Evolutionary conservation across 106 monocot genomes (phyloP).

Genomic region (Alisma plantagoaquatica): DNA sequence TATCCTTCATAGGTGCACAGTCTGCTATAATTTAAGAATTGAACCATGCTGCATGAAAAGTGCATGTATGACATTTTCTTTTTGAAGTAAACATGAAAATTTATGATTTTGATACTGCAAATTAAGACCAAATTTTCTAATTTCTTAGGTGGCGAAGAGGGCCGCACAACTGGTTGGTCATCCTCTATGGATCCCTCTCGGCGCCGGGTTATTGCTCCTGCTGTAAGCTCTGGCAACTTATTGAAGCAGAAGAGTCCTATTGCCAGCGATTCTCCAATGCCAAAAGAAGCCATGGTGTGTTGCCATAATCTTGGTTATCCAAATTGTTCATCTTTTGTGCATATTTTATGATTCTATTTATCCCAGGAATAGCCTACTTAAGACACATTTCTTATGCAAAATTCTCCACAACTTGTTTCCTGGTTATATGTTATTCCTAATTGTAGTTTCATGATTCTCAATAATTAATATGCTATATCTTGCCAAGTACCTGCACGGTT

Average conservation of each 20-base stretch:
- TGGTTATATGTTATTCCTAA: constrained; percentile 1
- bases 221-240: constrained; percentile 10
- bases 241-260: constrained; percentile 17
- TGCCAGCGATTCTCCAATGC: constrained; percentile 1
- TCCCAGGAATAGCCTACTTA: not conserved
- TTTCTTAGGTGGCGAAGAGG: constrained; percentile 27
- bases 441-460: too few species aligned
- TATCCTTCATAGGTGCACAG: too few species aligned
- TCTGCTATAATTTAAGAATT: too few species aligned
- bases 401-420: not conserved
- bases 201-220: constrained; percentile 8
- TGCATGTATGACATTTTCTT: too few species aligned
- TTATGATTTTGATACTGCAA: not conserved
- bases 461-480: too few species aligned
- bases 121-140: constrained; percentile 8
- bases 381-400: not conserved
- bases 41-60: too few species aligned
- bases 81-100: too few species aligned
- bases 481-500: not conserved
- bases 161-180: constrained; percentile 16
- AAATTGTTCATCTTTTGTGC: too few species aligned
- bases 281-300: constrained; percentile 19
- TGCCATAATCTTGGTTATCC: not conserved
- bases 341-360: not conserved
- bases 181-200: constrained; percentile 13